These are phyloP conservation scores for Plasmodium berghei DNA, from an alignment of 169 alveolate species.

Conservation along the genomic window DNA sequence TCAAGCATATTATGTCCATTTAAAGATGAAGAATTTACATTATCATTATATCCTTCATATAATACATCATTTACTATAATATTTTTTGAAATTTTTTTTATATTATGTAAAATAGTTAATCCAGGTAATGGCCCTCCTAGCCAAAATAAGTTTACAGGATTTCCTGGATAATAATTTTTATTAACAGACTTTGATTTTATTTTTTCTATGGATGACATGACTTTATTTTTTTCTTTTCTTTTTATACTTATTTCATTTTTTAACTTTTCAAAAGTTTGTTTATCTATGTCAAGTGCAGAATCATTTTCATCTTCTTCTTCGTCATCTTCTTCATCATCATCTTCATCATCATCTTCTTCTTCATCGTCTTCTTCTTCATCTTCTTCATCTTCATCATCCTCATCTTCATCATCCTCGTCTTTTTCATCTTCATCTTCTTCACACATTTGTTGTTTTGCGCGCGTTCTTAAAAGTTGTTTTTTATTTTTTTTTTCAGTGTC, in stretches of 20 bases:
- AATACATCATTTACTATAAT: conserved; percentile 54
- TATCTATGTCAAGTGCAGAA: not conserved
- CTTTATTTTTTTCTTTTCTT: conserved; percentile 1
- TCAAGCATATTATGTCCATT: not conserved
- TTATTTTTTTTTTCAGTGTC: not conserved
- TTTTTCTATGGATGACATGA: conserved; percentile 1
- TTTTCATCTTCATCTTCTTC: not conserved
- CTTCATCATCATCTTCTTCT: not conserved
- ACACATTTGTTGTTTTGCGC: not conserved
- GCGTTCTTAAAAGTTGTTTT: not conserved
- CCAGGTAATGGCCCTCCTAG: conserved; percentile 77
- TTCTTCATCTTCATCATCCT: conserved; percentile 6
- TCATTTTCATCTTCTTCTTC: conserved; percentile 8
- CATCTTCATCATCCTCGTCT: not conserved
- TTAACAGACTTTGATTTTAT: not conserved
- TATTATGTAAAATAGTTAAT: conserved; percentile 59
- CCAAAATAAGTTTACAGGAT: conserved; percentile 68
- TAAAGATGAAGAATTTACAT: not conserved
- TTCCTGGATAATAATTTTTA: conserved; percentile 16
- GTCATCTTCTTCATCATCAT: conserved; percentile 12
- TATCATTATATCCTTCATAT: conserved; percentile 71
- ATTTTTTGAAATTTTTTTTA: conserved; percentile 58
- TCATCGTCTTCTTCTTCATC: conserved; percentile 9
- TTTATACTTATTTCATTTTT: not conserved
- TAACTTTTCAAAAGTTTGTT: not conserved